Base-by-base conservation (phyloP, 2,329 filamentous ascomycete genomes). In the Diaporthe destruens region DNA sequence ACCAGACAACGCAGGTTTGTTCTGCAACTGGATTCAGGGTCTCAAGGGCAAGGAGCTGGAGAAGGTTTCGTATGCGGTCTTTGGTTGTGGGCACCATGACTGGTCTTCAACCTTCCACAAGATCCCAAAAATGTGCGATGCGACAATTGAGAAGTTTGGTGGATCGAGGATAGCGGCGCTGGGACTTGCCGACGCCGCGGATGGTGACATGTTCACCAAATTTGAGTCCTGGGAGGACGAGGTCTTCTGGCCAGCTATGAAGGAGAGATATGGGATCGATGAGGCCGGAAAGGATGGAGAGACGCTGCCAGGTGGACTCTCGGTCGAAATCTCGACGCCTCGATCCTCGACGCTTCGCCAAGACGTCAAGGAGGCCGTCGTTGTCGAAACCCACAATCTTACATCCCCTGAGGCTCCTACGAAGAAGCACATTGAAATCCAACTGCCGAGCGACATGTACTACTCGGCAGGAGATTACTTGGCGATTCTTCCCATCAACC, bases 401-500 rank as follows among this genome's bases (percentile, higher is more conserved):
- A 89, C 76, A n/a, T 68, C 86, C 0, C 81, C 83, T 0, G 85
- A 82, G 0, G 86, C 84, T 34, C 83, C 88, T 0, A 82, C 83
- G 55, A 94, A 94, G 84, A 87, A 88, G 29, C 87, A 91, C 74
- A 87, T 94, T 25, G 89, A 89, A 73, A 89, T 94, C 36, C 87
- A 89, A 73, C 85, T 95, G 1, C 93, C 93, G 0, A 87, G 86
- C 0, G 88, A 87, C 71, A 87, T 90, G 85, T 86, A 85, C 0
- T 96, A 95, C 81, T 86, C 87, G 47, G 88, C 91, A 4, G 93
- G 93, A 12, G 93, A 95, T 78, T 95, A 96, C 78, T 86, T 95
- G 0, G 92, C 92, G 0, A 85, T 94, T 4, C 83, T 94, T 1
- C 93, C 93, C 0, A 82, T 93, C 36, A 95, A 95, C 79, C 90